These are phyloP conservation scores for Anisodus acutangulus DNA, from an alignment of 257 asterid genomes.

Conservation along the genomic window DNA sequence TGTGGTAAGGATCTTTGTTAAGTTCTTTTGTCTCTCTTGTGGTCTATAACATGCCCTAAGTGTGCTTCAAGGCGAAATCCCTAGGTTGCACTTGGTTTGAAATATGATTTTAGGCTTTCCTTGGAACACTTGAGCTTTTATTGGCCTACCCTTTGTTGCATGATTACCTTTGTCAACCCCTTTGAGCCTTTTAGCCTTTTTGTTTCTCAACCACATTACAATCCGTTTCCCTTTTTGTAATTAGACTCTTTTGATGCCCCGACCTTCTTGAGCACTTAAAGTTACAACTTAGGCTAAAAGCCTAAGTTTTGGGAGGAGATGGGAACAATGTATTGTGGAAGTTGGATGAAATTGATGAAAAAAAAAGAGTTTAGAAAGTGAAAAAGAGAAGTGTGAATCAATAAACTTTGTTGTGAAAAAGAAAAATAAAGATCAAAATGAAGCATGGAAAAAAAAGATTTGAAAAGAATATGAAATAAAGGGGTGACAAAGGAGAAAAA, in stretches of 20 bases:
- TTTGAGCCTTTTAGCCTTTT: background rate
- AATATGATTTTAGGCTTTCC: background rate
- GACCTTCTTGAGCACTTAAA: background rate
- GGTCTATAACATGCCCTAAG: background rate
- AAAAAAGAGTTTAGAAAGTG: no score
- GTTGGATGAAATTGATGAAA: background rate
- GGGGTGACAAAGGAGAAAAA: background rate
- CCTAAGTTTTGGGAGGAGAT: background rate
- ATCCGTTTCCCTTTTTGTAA: background rate
- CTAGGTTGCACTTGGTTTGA: background rate
- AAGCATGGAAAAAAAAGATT: background rate
- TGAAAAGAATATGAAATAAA: no score
- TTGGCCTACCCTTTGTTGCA: background rate
- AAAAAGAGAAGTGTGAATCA: no score
- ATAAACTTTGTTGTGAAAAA: no score
- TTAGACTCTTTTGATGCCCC: background rate
- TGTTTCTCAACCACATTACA: background rate
- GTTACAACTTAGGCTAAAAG: background rate
- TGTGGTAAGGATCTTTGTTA: background rate
- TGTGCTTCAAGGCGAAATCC: background rate
- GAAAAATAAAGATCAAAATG: no score
- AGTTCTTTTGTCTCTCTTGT: background rate
- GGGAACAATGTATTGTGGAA: background rate
- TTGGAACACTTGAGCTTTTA: background rate
- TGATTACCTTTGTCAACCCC: background rate